Evolutionary conservation across 1,284 basidiomycete species (phyloP).

Genomic region (Sanghuangporus baumii): DNA sequence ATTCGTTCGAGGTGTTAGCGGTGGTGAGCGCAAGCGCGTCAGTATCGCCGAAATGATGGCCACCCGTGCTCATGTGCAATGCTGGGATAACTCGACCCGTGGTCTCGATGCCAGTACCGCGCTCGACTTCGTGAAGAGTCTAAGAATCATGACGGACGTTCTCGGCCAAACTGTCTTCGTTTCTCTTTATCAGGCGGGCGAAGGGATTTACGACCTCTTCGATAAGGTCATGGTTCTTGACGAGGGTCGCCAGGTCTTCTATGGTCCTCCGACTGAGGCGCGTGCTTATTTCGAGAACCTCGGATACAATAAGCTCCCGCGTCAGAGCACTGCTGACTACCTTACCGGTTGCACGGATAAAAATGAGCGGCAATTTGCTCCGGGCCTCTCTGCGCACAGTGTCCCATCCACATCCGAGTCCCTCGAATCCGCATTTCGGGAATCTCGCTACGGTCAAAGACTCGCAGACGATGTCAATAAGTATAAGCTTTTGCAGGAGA

Average conservation of each 20-base stretch:
- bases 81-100: constrained; percentile 80
- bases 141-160: constrained; percentile 76
- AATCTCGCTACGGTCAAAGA: constrained; percentile 44
- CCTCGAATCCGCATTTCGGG: constrained; percentile 66
- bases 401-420: constrained; percentile 71
- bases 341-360: constrained; percentile 77
- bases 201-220: constrained; percentile 72
- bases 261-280: constrained; percentile 66
- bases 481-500: constrained; percentile 62
- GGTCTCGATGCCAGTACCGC: constrained; percentile 87
- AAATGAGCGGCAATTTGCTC: constrained; percentile 81
- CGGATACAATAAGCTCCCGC: constrained; percentile 68
- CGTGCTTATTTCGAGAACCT: constrained; percentile 74
- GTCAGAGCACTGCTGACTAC: constrained; percentile 76
- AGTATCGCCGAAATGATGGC: constrained; percentile 86
- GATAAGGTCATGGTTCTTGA: constrained; percentile 79
- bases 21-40: constrained; percentile 84
- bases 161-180: constrained; percentile 74
- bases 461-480: constrained; percentile 50
- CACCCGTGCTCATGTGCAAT: constrained; percentile 70
- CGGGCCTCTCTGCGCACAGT: constrained; percentile 55
- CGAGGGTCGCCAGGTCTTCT: constrained; percentile 81
- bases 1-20: constrained; percentile 80
- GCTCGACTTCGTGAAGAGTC: constrained; percentile 67
- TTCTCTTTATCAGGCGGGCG: constrained; percentile 80